A percentile compares a stretch with the other conserved stretches of the same genome.
These are phyloP conservation scores for Kluyveromyces wickerhamii DNA, from an alignment of 805 yeast species.

Conservation along the genomic window DNA sequence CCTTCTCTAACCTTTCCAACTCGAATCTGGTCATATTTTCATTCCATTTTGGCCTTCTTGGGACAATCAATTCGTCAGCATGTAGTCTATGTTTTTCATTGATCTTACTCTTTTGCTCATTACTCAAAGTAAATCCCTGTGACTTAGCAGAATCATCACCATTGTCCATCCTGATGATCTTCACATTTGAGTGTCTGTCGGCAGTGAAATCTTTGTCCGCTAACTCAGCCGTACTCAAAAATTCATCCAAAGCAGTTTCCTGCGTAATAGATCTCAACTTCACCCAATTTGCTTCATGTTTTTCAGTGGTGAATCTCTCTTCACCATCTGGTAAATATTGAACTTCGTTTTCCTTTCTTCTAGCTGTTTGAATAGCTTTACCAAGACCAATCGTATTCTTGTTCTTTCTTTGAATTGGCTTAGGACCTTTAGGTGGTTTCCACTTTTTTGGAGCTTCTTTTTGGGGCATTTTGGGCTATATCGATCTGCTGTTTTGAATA, in stretches of 20 bases:
- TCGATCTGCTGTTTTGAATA: no score
- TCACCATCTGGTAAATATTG: constrained; percentile 79
- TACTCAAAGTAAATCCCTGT: constrained; percentile 54
- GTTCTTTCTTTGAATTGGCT: constrained; percentile 77
- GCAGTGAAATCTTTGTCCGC: constrained; percentile 97
- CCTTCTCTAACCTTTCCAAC: constrained; percentile 80
- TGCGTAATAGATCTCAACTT: constrained; percentile 90
- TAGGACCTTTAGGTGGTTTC: constrained; percentile 90
- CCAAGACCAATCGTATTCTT: constrained; percentile 83
- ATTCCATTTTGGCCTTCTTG: constrained; percentile 88
- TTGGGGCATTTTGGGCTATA: constrained; percentile 29
- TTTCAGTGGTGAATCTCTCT: constrained; percentile 77
- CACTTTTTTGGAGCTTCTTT: constrained; percentile 56
- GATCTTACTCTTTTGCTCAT: constrained; percentile 56
- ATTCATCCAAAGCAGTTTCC: constrained; percentile 89
- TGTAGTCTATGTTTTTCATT: constrained; percentile 58
- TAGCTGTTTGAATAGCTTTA: constrained; percentile 67
- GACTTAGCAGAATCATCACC: constrained; percentile 33
- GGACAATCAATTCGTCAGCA: constrained; percentile 71
- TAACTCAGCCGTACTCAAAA: constrained; percentile 87
- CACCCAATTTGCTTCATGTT: constrained; percentile 82
- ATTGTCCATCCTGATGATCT: constrained; percentile 66
- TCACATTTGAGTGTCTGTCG: constrained; percentile 73
- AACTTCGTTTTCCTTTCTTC: constrained; percentile 60
- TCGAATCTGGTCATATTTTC: constrained; percentile 61